These are phyloP conservation scores for Blastocystis sp. DNA, from an alignment of 352 stramenopile species.

Conservation along the genomic window DNA sequence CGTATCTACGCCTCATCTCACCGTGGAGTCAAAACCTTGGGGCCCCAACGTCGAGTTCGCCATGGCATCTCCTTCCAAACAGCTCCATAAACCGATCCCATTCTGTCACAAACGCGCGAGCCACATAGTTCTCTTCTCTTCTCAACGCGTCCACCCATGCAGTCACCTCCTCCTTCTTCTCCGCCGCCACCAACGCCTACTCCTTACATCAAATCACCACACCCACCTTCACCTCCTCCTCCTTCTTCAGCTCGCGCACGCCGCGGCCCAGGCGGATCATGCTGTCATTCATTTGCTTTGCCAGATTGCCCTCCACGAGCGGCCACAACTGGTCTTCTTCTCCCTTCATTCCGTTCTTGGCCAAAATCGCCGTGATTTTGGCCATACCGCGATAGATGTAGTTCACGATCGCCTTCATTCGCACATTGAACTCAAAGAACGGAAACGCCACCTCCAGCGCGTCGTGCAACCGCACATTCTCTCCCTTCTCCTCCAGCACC, in stretches of 20 bases:
- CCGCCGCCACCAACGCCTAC: neutral
- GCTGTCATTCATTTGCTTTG: constrained; percentile 4
- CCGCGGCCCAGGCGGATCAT: neutral
- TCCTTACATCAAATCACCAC: neutral
- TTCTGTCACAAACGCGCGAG: neutral
- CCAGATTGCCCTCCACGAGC: neutral
- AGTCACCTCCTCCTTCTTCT: neutral
- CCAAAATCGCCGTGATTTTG: neutral
- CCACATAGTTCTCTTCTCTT: neutral
- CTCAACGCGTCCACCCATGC: neutral
- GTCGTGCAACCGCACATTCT: constrained; percentile 4
- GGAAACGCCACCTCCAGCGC: neutral
- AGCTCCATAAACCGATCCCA: constrained; percentile 32
- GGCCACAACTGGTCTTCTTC: constrained; percentile 16
- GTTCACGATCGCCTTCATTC: neutral
- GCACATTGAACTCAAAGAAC: neutral
- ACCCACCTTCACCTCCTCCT: neutral
- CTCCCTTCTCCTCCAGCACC: neutral
- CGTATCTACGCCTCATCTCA: neutral
- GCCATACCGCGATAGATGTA: neutral
- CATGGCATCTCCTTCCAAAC: constrained; percentile 23
- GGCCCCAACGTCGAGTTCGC: constrained; percentile 25
- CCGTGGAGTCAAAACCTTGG: constrained; percentile 3
- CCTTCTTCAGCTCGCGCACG: neutral
- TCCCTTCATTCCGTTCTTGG: constrained; percentile 23